Evolutionary conservation across 2,329 filamentous ascomycete species (phyloP), one percentile per base, ranked within the genome.

Genomic region (Akanthomyces lecanii): DNA sequence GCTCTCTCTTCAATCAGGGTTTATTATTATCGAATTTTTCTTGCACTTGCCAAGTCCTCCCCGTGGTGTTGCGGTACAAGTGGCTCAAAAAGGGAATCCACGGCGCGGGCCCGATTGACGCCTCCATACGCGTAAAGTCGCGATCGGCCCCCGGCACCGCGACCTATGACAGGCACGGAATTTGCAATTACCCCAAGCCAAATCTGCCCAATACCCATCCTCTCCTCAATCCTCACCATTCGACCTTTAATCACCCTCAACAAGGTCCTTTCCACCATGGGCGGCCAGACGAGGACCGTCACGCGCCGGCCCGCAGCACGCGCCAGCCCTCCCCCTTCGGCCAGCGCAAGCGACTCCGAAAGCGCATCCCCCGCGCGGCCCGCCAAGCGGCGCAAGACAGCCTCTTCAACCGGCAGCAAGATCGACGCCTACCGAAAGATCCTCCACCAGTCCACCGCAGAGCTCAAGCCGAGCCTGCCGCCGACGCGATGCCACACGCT

Each of bases 401-500:
- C 62, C 48, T 23, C 50, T 5, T 14, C 55, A 4, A 48, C 62
- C 1, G 18, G 21, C 28, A 40, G 25, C 48, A 58, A 23, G 7
- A 28, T 30, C n/a, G 50, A 54, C 5, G 50, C 50, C 25, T 63
- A 63, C 18, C 47, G 38, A 8, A 12, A 45, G 2, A 42, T 63
- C 16, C 16, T 60, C 25, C 42, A 10, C 6, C 48, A 28, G 14
- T 14, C 48, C 18, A 18, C 25, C 7, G 3, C 42, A 21, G 21
- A 21, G 30, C 30, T n/a, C 8, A 16, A 28, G 8, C 55, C 56
- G 6, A 59, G 55, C 30, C 51, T 63, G 12, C 48, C 62, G 5
- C 62, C 62, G 30, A n/a, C 42, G 42, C 69, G 73, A 51, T 64
- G 52, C n/a, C 81, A 83, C 63, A 44, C 63, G 33, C 59, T 73